Evolutionary conservation across 768 basidiomycete genomes (phyloP).

Genomic region (Sistotremastrum suecicum): DNA sequence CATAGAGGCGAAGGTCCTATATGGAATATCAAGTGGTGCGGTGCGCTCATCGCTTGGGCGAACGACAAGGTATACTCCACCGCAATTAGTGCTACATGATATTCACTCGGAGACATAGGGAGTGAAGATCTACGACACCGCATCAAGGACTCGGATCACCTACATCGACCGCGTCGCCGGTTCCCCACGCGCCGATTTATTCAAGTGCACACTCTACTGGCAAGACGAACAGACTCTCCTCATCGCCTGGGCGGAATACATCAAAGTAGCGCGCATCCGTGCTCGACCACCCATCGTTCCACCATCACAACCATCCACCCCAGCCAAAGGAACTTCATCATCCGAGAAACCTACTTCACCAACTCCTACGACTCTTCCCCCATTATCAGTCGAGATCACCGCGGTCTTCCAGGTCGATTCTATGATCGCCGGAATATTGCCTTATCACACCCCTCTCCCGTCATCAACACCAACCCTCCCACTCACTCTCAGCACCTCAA

Average conservation of each 20-base stretch:
- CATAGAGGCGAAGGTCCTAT: constrained; percentile 87
- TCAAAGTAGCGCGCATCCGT: constrained; percentile 79
- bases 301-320: not conserved
- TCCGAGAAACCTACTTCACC: constrained; percentile 19
- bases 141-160: constrained; percentile 61
- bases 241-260: constrained; percentile 86
- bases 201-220: constrained; percentile 88
- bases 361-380: constrained; percentile 30
- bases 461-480: not conserved
- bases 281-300: constrained; percentile 27
- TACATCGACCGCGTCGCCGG: constrained; percentile 73
- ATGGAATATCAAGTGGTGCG: constrained; percentile 83
- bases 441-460: constrained; percentile 38
- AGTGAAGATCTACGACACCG: constrained; percentile 84
- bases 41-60: constrained; percentile 86
- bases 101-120: constrained; percentile 36
- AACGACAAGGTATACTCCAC: constrained; percentile 60
- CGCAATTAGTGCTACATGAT: not conserved
- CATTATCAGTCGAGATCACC: constrained; percentile 73
- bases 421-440: constrained; percentile 85
- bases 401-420: constrained; percentile 88
- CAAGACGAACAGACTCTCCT: constrained; percentile 84
- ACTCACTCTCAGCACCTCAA: constrained; percentile 3
- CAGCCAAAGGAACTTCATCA: too few species aligned
- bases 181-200: constrained; percentile 85